These are phyloP conservation scores for Candida nanaspora DNA, from an alignment of 805 yeast genomes.

Conservation along the genomic window DNA sequence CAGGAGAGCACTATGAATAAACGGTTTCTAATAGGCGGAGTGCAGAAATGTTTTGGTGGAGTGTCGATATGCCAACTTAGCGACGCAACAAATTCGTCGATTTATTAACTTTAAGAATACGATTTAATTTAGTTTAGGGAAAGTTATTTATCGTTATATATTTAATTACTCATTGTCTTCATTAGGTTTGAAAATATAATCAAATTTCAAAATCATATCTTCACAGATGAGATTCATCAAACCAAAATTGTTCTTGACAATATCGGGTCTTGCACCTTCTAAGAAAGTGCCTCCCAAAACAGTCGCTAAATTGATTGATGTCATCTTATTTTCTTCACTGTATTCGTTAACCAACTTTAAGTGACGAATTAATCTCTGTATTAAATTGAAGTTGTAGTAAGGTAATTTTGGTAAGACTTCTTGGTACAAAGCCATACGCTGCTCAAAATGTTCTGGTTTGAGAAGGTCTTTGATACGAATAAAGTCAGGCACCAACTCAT, in stretches of 20 bases:
- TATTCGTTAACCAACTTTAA: conserved; percentile 60
- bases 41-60: no score
- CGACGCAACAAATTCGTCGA: no score
- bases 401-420: conserved; percentile 41
- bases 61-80: no score
- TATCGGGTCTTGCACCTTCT: conserved; percentile 44
- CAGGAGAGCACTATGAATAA: no score
- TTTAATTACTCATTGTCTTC: no score
- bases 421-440: conserved; percentile 20
- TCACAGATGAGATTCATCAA: conserved; percentile 48
- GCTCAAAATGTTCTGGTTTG: conserved; percentile 10
- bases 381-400: conserved; percentile 53
- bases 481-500: conserved; percentile 55
- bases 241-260: conserved; percentile 42
- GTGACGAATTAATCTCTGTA: conserved; percentile 63
- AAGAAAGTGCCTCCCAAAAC: conserved; percentile 67
- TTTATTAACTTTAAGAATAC: no score
- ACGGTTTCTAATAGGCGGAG: no score
- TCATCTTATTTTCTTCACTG: conserved; percentile 75
- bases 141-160: no score
- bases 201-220: conserved; percentile 37
- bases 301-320: conserved; percentile 81
- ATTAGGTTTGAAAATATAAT: conserved; percentile 27
- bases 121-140: no score
- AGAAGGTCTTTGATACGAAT: conserved; percentile 26